phyloP scores from a whole-genome alignment of 73 alveolate species.

The Tetrahymena borealis region DNA sequence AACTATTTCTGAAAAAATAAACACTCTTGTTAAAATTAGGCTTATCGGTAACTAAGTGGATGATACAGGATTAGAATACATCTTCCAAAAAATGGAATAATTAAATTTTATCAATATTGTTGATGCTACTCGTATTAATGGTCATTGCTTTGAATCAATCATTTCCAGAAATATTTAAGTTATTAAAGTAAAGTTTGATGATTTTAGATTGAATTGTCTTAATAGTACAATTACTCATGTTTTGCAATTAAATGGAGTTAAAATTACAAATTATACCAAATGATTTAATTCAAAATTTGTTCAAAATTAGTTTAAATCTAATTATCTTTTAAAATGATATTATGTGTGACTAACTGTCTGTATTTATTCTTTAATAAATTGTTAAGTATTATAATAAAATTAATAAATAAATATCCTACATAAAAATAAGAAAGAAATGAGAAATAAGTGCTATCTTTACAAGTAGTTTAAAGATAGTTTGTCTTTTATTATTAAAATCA shows the following conservation, averaged over 20 bases:
- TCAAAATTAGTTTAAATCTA: too few relatives aligned
- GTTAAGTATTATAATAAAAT: too few relatives aligned
- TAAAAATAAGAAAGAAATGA: too few relatives aligned
- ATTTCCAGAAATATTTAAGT: background rate
- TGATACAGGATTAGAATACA: background rate
- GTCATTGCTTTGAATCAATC: background rate
- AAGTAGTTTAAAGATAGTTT: too few relatives aligned
- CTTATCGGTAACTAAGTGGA: background rate
- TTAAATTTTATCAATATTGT: background rate
- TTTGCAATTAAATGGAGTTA: background rate
- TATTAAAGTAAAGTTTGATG: background rate
- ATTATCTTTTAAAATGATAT: too few relatives aligned
- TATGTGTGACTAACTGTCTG: too few relatives aligned
- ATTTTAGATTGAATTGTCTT: background rate
- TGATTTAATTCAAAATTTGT: too few relatives aligned
- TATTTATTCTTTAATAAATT: too few relatives aligned
- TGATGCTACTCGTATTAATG: background rate
- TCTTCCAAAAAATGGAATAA: background rate
- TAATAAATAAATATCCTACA: too few relatives aligned
- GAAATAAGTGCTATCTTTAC: too few relatives aligned
- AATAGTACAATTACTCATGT: background rate
- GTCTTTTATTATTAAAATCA: too few relatives aligned
- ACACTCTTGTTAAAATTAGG: background rate
- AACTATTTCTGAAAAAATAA: background rate
- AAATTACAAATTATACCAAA: background rate